These are phyloP conservation scores for Trichophyton simii DNA, from an alignment of 2,329 filamentous ascomycete genomes.

Conservation along the genomic window DNA sequence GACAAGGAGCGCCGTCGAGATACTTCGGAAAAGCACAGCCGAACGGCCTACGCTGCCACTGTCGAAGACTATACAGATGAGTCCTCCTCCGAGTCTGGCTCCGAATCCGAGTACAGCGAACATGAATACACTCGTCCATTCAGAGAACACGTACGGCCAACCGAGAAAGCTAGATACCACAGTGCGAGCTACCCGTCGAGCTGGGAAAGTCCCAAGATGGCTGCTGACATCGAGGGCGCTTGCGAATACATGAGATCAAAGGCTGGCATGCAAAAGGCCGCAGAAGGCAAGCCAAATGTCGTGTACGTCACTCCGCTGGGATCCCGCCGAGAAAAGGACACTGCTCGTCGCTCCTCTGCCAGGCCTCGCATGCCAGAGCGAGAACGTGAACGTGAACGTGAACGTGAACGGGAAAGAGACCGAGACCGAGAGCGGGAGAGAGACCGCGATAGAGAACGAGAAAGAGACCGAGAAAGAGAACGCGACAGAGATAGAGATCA, in stretches of 20 bases:
- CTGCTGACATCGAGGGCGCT: constrained; percentile 12
- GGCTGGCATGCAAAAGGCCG: constrained; percentile 15
- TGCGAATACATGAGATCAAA: constrained; percentile 30
- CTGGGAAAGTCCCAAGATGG: not conserved
- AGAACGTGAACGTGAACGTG: constrained; percentile 16
- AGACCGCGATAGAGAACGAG: too few species aligned
- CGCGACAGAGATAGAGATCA: constrained; percentile 9
- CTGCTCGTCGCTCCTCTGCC: constrained; percentile 22
- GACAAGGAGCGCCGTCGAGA: constrained; percentile 34
- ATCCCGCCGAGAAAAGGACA: constrained; percentile 11
- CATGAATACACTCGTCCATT: not conserved
- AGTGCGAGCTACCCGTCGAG: constrained; percentile 20
- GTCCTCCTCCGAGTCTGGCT: constrained; percentile 15
- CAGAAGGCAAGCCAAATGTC: constrained; percentile 18
- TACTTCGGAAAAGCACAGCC: constrained; percentile 27
- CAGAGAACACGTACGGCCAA: not conserved
- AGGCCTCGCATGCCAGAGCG: constrained; percentile 20
- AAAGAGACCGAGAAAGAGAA: not conserved
- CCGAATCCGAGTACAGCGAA: constrained; percentile 14
- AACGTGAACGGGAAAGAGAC: too few species aligned
- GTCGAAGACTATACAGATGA: constrained; percentile 24
- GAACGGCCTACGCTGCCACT: constrained; percentile 12
- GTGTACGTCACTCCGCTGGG: constrained; percentile 23
- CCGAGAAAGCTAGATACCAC: constrained; percentile 14
- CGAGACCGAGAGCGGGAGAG: too few species aligned